Percentiles rank a stretch among this genome's conserved stretches.
Conservation (phyloP, 2,329 filamentous ascomycete genomes). For the Xylaria sp. region DNA sequence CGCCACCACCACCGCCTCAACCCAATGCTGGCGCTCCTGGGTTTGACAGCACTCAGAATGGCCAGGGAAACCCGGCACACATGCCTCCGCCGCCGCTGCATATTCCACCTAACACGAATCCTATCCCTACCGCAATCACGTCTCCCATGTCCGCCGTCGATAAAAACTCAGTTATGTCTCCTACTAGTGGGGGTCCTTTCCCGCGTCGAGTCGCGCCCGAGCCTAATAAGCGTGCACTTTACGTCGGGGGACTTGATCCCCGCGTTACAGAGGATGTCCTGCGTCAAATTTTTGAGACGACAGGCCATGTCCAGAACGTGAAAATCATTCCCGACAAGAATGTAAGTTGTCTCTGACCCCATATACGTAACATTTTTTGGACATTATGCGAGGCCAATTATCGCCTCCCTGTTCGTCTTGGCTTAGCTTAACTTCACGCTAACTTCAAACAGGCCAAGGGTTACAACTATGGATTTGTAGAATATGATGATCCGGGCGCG, state of each 20-base stretch:
- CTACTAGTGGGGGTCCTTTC: slow-evolving; percentile 81
- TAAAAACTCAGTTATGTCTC: slow-evolving; percentile 79
- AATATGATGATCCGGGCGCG: slow-evolving; percentile 97
- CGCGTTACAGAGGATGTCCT: slow-evolving; percentile 95
- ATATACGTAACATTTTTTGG: not conserved
- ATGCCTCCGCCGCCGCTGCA: slow-evolving; percentile 92
- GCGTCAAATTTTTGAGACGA: slow-evolving; percentile 98
- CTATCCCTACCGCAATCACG: slow-evolving; percentile 90
- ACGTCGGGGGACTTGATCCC: slow-evolving; percentile 93
- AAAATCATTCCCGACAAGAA: slow-evolving; percentile 99
- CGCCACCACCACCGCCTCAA: slow-evolving; percentile 76
- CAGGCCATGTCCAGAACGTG: slow-evolving; percentile 96
- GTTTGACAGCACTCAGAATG: slow-evolving; percentile 79
- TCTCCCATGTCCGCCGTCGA: slow-evolving; percentile 79
- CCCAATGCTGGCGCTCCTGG: slow-evolving; percentile 76
- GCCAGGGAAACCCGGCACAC: slow-evolving; percentile 75
- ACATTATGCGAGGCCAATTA: not conserved
- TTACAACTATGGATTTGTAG: slow-evolving; percentile 98
- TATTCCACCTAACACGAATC: slow-evolving; percentile 96
- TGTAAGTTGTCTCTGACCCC: slow-evolving; percentile 67
- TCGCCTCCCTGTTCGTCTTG: not conserved
- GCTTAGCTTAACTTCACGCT: slow-evolving; percentile 8
- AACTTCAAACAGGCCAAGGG: slow-evolving; percentile 77
- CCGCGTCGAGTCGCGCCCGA: slow-evolving; percentile 92
- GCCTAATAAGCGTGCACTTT: slow-evolving; percentile 97